A percentile compares a stretch with the other conserved stretches of the same genome.
Evolutionary conservation across 352 stramenopile genomes (phyloP).

Genomic region (Globisporangium acanthophoron): DNA sequence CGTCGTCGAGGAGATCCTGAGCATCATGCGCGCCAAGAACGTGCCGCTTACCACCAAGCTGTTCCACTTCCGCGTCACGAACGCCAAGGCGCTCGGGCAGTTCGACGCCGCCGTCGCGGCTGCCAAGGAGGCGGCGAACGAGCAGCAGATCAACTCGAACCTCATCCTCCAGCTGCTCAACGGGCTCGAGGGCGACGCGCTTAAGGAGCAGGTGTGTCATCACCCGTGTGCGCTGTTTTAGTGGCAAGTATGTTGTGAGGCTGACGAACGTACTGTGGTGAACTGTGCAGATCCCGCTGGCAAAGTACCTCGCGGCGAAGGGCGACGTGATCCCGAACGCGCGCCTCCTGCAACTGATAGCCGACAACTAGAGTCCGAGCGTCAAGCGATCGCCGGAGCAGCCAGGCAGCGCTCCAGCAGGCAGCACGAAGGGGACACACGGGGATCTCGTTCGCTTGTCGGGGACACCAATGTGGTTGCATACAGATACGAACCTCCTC

Average conservation of each 20-base stretch:
- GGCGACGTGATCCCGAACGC: conserved; percentile 69
- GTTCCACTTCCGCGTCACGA: conserved; percentile 66
- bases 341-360: conserved; percentile 49
- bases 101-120: conserved; percentile 52
- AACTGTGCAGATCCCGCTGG: conserved; percentile 44
- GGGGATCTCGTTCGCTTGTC: background rate
- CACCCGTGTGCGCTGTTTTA: background rate
- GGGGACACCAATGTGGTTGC: background rate
- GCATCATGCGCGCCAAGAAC: conserved; percentile 39
- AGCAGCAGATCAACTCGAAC: conserved; percentile 74
- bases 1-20: conserved; percentile 52
- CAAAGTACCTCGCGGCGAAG: conserved; percentile 78
- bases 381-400: background rate
- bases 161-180: conserved; percentile 64
- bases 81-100: conserved; percentile 56
- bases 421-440: background rate
- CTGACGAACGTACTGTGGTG: too few species aligned
- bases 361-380: conserved; percentile 21
- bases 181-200: conserved; percentile 51
- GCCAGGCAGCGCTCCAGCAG: background rate
- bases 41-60: conserved; percentile 62
- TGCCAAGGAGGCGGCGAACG: conserved; percentile 59
- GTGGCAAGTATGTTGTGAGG: background rate
- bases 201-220: conserved; percentile 43
- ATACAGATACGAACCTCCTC: background rate